Evolutionary conservation across 768 basidiomycete genomes (phyloP).

Genomic region (Kwoniella sp.): DNA sequence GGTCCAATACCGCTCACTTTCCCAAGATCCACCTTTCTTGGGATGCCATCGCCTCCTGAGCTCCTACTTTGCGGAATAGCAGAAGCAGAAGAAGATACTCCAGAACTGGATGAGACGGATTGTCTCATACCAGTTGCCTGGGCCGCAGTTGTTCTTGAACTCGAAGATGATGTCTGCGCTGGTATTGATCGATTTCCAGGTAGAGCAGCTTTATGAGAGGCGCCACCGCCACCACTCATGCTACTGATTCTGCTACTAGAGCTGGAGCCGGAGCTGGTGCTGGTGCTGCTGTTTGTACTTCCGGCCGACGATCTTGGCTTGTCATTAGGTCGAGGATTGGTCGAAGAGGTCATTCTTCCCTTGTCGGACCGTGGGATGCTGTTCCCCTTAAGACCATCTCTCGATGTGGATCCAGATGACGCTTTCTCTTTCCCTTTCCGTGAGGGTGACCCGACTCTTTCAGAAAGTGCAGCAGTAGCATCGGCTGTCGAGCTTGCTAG

Average conservation of each 20-base stretch:
- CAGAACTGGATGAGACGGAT: conserved; percentile 2
- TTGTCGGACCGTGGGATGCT: neutral
- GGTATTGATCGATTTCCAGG: neutral
- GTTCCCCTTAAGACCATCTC: too few relatives aligned
- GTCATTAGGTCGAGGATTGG: too few relatives aligned
- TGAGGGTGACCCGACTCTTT: neutral
- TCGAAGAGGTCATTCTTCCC: neutral
- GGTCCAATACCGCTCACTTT: conserved; percentile 38
- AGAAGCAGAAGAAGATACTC: neutral
- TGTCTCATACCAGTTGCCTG: conserved; percentile 2
- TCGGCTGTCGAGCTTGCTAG: neutral
- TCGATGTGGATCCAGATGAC: neutral
- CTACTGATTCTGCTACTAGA: neutral
- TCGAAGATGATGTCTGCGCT: neutral
- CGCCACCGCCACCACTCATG: neutral
- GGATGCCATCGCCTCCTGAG: neutral
- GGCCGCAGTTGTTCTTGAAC: neutral
- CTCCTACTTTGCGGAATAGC: neutral
- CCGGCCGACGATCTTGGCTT: conserved; percentile 13
- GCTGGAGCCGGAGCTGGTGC: neutral
- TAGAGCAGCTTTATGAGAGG: neutral
- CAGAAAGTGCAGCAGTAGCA: neutral
- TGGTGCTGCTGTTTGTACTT: neutral
- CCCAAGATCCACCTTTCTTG: conserved; percentile 26
- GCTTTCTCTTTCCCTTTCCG: conserved; percentile 21